Base-by-base conservation (phyloP, 305 asterid genomes). In the Stenogyne calaminthoides region DNA sequence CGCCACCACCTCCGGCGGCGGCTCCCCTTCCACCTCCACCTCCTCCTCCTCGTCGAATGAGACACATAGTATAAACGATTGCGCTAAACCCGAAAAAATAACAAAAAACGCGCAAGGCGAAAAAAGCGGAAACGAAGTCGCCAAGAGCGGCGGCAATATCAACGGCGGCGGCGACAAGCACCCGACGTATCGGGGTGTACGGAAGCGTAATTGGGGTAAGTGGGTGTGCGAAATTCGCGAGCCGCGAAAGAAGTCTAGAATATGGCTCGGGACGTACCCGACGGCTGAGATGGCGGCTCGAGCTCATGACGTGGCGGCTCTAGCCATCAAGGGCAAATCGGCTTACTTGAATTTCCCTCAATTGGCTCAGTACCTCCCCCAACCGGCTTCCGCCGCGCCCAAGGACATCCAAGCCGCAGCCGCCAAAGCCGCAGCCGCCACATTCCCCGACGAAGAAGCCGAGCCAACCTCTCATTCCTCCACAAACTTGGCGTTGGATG, bases 281-380 rank as follows among this genome's bases (percentile, higher is more conserved):
- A 92, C 94, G 5, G 96, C 96, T 6, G 96, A 93, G 87, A 93
- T 93, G 98, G 98, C 98, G n/a, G 98, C 98, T 47, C 86, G 98
- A 22, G 98, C 98, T 0, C 98, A 93, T 72, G 98, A 93, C 73
- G 98, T 89, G 14, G 98, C 98, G 20, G 95, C 98, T 32, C 60
- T 93, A 25, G 97, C 98, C 66, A 84, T 93, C 76, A 93, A 89
- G 70, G 97, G 98, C 7, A 76, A 75, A 14, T 82, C 97, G 46
- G 96, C 94, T 44, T 86, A 83, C 74, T 96, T 93, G 58, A 93
- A 93, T 64, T 93, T 93, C 83, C 98, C 98, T 5, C 84, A 84
- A 54, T 51, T 91, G 47, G 96, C 96, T 25, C 80, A 79, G 10
- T 68, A 77, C 67, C 88, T 93, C 0, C 98, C 98, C 5, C 88